Conservation (phyloP, 495 filamentous ascomycete species). For the Neurospora terricola region DNA sequence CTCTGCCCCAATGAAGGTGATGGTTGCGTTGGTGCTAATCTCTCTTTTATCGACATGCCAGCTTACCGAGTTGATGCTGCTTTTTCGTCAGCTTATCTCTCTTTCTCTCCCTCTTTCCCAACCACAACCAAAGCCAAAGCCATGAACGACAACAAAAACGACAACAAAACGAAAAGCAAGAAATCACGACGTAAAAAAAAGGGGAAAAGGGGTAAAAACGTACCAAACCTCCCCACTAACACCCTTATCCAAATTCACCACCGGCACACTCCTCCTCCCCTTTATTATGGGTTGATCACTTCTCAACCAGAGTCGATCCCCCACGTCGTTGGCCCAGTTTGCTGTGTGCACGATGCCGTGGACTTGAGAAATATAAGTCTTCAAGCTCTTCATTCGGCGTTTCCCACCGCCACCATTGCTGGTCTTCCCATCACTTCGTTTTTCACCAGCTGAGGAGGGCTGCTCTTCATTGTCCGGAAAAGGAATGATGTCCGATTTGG, state of each 20-base stretch:
- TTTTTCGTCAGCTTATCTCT: neutral
- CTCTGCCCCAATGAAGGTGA: neutral
- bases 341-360: constrained; percentile 5
- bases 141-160: too few relatives aligned
- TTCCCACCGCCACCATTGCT: too few relatives aligned
- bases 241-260: constrained; percentile 7
- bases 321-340: neutral
- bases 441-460: too few relatives aligned
- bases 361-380: neutral
- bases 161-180: too few relatives aligned
- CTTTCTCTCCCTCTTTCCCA: neutral
- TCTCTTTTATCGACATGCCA: neutral
- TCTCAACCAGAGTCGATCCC: constrained; percentile 9
- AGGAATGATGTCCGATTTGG: neutral
- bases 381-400: constrained; percentile 8
- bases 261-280: constrained; percentile 1
- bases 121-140: neutral
- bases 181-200: too few relatives aligned
- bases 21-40: neutral
- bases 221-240: constrained; percentile 4
- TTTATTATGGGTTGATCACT: constrained; percentile 5
- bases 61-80: neutral
- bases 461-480: neutral
- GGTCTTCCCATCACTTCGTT: too few relatives aligned
- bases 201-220: neutral